Base-by-base conservation (phyloP, 139 green algal genomes). In the Chlamydomonas sphaeroides region DNA sequence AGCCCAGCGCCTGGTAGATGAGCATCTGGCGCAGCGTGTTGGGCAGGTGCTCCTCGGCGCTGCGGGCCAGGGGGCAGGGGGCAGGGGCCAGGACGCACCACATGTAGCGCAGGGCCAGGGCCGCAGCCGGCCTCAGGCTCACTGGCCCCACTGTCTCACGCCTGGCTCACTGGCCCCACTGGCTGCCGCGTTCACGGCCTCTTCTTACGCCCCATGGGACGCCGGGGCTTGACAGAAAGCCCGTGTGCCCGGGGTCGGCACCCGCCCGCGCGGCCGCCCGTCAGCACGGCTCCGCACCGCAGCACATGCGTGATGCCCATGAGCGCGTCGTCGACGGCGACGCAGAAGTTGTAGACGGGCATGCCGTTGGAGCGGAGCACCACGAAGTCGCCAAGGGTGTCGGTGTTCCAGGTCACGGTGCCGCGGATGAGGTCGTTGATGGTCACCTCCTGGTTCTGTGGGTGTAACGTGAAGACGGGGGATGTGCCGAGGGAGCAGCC, bases 281-380 rank as follows among this genome's bases (percentile, higher is more conserved):
- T n/a, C n/a, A n/a, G n/a, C n/a, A n/a, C n/a, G n/a, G n/a, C n/a
- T 62, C 18, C 61, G 7, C 39, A 92, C 90, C 96, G 88, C 73
- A 99, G 90, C 69, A 99, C 97, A 88, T 99, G 95, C 5, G 92
- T 97, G 88, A 99, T 98, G 53, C 90, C 85, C 97, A 99, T 99
- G 21, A 96, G 89, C 18, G 95, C 96, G 83, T 99, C 97, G 84
- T 99, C 97, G 21, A 99, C 90, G 21, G 97, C 96, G 21, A 99
- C 97, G 78, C 97, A 99, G 84, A 99, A 99, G 92, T 99, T 99
- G 93, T 99, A 99, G 26, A 99, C 97, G 11, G 97, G 97, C 77
- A 98, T 90, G 42, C 97, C 97, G 88, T 98, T 98, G 85, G 93
- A 98, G 53, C 97, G 92, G 87, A 99, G 89, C 62, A 99, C 85